A percentile compares a stretch with the other conserved stretches of the same genome.
Evolutionary conservation across 371 early-diverging fungal species (phyloP).

Genomic region (Syncephalastrum sp.): DNA sequence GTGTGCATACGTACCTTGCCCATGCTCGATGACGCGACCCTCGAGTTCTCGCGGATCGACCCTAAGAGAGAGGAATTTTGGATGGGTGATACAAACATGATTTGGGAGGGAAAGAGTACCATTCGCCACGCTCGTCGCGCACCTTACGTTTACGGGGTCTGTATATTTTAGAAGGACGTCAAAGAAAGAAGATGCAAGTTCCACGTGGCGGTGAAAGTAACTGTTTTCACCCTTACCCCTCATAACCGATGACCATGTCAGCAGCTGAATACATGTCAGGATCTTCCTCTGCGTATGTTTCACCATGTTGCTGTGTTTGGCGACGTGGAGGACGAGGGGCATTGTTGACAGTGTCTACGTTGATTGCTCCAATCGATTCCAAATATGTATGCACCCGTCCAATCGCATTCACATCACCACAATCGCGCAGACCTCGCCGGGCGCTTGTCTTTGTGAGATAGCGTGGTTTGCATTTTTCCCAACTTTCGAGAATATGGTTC

Average conservation of each 20-base stretch:
- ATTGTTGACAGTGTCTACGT: slow-evolving; percentile 49
- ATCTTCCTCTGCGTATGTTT: slow-evolving; percentile 5
- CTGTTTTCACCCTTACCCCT: slow-evolving; percentile 28
- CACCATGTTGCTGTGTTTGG: slow-evolving; percentile 9
- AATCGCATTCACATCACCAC: slow-evolving; percentile 92
- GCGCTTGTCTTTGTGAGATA: slow-evolving; percentile 75
- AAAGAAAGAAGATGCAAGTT: slow-evolving; percentile 3
- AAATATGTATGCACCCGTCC: slow-evolving; percentile 85
- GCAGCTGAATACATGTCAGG: slow-evolving; percentile 27
- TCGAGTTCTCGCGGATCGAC: slow-evolving; percentile 64
- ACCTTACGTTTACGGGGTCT: slow-evolving; percentile 61
- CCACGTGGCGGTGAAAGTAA: not conserved
- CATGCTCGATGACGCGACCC: slow-evolving; percentile 66
- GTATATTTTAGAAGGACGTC: not conserved
- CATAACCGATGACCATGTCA: slow-evolving; percentile 38
- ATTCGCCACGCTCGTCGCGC: slow-evolving; percentile 63
- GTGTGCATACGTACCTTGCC: slow-evolving; percentile 13
- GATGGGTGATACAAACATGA: too few relatives aligned
- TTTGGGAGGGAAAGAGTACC: slow-evolving; percentile 33
- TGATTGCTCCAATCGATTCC: slow-evolving; percentile 80
- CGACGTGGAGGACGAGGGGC: slow-evolving; percentile 38
- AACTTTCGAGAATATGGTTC: slow-evolving; percentile 78
- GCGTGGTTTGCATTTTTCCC: slow-evolving; percentile 63
- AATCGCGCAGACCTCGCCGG: slow-evolving; percentile 47
- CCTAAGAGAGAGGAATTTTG: slow-evolving; percentile 31